Conservation (phyloP, 495 filamentous ascomycete species). For the Aspergillus cristatus region DNA sequence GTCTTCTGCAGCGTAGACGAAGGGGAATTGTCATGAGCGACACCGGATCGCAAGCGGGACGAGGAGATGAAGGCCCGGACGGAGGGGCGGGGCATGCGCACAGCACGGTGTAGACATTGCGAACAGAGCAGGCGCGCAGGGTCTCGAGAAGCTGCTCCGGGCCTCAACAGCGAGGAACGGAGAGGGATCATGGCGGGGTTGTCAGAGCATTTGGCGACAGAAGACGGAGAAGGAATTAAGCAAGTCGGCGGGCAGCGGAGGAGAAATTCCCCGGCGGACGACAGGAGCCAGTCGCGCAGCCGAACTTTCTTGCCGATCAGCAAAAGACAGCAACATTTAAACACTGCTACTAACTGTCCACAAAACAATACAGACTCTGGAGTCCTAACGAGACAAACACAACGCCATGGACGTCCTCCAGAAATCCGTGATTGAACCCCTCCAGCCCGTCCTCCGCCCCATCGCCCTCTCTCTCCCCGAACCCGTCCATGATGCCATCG, state of each 20-base stretch:
- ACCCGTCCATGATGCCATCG: constrained; percentile 64
- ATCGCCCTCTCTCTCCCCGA: constrained; percentile 70
- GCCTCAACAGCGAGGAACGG: constrained; percentile 31
- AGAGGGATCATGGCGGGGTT: constrained; percentile 34
- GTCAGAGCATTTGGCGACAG: constrained; percentile 5
- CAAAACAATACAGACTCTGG: neutral
- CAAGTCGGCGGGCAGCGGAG: constrained; percentile 6
- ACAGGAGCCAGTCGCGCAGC: constrained; percentile 27
- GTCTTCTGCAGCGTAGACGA: constrained; percentile 24
- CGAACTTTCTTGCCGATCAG: too few species aligned
- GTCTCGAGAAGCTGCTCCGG: constrained; percentile 20
- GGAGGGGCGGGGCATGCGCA: constrained; percentile 8
- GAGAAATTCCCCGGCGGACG: constrained; percentile 23
- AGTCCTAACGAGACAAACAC: neutral
- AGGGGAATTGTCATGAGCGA: constrained; percentile 18
- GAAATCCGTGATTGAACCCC: constrained; percentile 46
- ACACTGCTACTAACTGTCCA: too few species aligned
- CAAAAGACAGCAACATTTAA: too few species aligned
- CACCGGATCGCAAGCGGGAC: constrained; percentile 20
- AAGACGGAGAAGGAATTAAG: constrained; percentile 2
- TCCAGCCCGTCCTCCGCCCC: constrained; percentile 62
- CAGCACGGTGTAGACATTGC: constrained; percentile 21
- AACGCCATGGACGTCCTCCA: constrained; percentile 34
- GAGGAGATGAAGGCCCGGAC: constrained; percentile 27
- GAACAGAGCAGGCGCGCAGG: constrained; percentile 18